phyloP scores from a whole-genome alignment of 306 rosid genomes.

The Dalbergia cochinchinensis region DNA sequence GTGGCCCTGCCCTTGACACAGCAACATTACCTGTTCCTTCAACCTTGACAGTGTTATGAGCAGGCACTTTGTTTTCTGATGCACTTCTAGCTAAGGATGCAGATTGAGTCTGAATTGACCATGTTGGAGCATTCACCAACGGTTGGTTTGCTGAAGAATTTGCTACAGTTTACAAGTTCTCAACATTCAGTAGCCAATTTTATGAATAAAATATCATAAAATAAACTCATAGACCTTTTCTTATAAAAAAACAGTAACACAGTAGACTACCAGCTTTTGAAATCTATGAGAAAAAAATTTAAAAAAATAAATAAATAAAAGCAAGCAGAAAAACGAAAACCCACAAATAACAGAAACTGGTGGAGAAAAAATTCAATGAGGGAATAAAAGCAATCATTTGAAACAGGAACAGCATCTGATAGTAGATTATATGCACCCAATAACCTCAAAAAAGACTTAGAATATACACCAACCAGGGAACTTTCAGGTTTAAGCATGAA shows the following conservation, averaged over 20 bases:
- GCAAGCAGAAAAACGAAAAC: slow-evolving; percentile 2
- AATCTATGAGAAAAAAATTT: neutral
- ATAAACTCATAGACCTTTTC: slow-evolving; percentile 17
- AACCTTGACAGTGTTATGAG: slow-evolving; percentile 62
- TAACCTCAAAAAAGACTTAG: slow-evolving; percentile 36
- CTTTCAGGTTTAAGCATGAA: slow-evolving; percentile 26
- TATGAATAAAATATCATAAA: slow-evolving; percentile 34
- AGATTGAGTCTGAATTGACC: slow-evolving; percentile 83
- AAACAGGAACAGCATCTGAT: slow-evolving; percentile 1
- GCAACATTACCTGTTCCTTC: slow-evolving; percentile 60
- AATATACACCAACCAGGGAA: slow-evolving; percentile 31
- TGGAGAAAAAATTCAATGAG: neutral
- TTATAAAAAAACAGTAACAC: neutral
- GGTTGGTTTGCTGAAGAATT: slow-evolving; percentile 55
- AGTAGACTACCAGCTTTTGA: slow-evolving; percentile 20
- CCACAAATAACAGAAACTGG: slow-evolving; percentile 8
- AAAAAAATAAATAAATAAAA: neutral
- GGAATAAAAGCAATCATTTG: slow-evolving; percentile 13
- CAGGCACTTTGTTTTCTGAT: slow-evolving; percentile 72
- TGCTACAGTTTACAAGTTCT: slow-evolving; percentile 55
- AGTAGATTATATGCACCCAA: slow-evolving; percentile 26
- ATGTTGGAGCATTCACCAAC: slow-evolving; percentile 66
- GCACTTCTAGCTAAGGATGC: slow-evolving; percentile 62
- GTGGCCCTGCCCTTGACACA: slow-evolving; percentile 56
- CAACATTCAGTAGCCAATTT: slow-evolving; percentile 40